Evolutionary conservation across 2,329 filamentous ascomycete genomes (phyloP).

Genomic region (Phyllosticta capitalensis): DNA sequence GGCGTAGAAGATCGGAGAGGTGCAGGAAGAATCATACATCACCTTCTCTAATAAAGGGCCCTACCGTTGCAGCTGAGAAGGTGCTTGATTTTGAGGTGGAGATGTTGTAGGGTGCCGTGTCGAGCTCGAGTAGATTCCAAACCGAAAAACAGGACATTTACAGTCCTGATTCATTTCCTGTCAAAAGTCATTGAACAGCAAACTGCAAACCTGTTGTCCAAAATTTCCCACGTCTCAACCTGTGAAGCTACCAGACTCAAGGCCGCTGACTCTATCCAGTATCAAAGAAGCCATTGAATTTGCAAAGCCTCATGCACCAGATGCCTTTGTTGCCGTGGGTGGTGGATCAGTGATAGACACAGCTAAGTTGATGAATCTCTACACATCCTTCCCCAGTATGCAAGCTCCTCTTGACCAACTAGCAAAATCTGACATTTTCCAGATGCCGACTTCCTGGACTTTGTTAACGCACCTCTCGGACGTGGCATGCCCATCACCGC

Average conservation of each 20-base stretch:
- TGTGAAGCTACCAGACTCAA: not conserved
- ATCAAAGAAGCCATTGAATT: slow-evolving; percentile 85
- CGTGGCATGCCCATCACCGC: slow-evolving; percentile 68
- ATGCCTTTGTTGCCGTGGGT: slow-evolving; percentile 86
- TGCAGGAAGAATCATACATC: too few relatives aligned
- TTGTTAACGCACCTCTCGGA: slow-evolving; percentile 90
- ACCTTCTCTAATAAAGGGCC: too few relatives aligned
- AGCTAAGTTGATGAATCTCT: slow-evolving; percentile 97
- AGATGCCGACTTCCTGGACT: slow-evolving; percentile 90
- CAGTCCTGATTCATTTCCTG: not conserved
- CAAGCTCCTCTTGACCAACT: not conserved
- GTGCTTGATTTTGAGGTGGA: too few relatives aligned
- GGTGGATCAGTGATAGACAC: slow-evolving; percentile 96
- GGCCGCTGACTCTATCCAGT: slow-evolving; percentile 33
- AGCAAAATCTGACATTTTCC: not conserved
- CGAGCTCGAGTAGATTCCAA: too few relatives aligned
- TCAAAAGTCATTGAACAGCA: not conserved
- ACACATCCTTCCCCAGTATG: slow-evolving; percentile 63
- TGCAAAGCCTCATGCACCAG: slow-evolving; percentile 67
- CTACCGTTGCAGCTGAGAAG: too few relatives aligned
- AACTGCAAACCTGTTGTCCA: not conserved
- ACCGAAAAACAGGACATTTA: too few relatives aligned
- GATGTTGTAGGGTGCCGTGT: too few relatives aligned
- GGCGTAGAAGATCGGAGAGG: not conserved
- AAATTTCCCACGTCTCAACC: not conserved